phyloP scores from a whole-genome alignment of 192 early-diverging fungal genomes.

The Coemansia sp. region DNA sequence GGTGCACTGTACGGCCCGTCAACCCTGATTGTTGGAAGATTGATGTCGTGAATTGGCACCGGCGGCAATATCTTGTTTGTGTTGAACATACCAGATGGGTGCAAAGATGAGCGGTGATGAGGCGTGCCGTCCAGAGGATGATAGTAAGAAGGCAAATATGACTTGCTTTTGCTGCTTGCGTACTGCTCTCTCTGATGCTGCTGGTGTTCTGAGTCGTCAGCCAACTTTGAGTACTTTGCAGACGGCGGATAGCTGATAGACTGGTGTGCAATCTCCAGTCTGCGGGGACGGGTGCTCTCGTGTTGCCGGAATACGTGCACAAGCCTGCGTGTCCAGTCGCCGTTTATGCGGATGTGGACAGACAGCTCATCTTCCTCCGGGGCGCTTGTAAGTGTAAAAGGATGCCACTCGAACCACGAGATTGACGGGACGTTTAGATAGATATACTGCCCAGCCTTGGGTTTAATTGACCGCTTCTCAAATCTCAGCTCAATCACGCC shows the following conservation, averaged over 20 bases:
- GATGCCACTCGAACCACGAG: constrained; percentile 73
- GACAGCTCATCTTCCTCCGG: constrained; percentile 74
- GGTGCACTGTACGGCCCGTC: constrained; percentile 86
- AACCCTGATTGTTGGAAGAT: constrained; percentile 63
- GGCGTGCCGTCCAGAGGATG: constrained; percentile 4
- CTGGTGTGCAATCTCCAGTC: constrained; percentile 2
- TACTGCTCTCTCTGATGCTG: not conserved
- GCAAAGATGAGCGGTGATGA: not conserved
- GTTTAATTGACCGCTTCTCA: constrained; percentile 57
- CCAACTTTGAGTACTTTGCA: not conserved
- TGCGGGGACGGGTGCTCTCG: not conserved
- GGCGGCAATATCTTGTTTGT: constrained; percentile 23
- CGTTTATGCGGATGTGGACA: constrained; percentile 72
- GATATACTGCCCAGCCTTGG: constrained; percentile 74
- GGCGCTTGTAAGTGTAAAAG: constrained; percentile 80
- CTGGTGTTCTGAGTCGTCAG: not conserved
- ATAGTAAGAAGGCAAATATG: constrained; percentile 9
- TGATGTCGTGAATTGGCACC: not conserved
- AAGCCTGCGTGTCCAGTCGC: constrained; percentile 70
- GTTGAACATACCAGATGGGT: not conserved
- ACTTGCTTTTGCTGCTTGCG: constrained; percentile 4
- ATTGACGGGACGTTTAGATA: constrained; percentile 72
- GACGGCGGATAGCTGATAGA: constrained; percentile 1
- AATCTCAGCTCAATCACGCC: constrained; percentile 80
- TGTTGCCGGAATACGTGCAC: constrained; percentile 23